A percentile compares a stretch with the other conserved stretches of the same genome.
Conservation (phyloP, 495 filamentous ascomycete species). For the Podospora pseudopauciseta region DNA sequence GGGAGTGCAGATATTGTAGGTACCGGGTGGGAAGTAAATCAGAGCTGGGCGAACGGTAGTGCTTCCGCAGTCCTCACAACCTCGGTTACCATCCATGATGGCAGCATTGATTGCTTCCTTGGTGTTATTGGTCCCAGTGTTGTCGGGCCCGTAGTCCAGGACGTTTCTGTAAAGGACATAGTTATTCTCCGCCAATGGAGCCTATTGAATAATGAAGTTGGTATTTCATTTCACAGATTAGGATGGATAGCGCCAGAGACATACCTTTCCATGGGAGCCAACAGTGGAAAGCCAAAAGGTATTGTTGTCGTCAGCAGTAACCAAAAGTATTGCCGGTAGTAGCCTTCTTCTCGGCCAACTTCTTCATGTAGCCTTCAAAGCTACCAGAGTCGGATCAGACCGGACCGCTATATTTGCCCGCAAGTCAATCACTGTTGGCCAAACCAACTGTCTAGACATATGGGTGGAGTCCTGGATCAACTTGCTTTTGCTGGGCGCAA, state of each 20-base stretch:
- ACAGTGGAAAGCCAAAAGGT: background rate
- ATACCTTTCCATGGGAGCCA: background rate
- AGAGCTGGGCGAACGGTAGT: slow-evolving; percentile 63
- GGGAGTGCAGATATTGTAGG: slow-evolving; percentile 59
- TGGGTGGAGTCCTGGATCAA: background rate
- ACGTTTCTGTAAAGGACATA: slow-evolving; percentile 12
- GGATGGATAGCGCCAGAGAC: too few species aligned
- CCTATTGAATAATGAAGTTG: background rate
- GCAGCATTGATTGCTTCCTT: slow-evolving; percentile 76
- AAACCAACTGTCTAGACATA: background rate
- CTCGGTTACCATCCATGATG: slow-evolving; percentile 66
- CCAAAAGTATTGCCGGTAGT: background rate
- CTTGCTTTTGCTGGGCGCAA: background rate
- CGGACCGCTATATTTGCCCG: background rate
- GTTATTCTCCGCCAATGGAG: background rate
- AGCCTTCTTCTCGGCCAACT: background rate
- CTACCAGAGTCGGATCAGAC: background rate
- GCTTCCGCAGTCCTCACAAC: slow-evolving; percentile 69
- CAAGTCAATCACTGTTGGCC: background rate
- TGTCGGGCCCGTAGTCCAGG: slow-evolving; percentile 8
- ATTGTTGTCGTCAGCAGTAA: background rate
- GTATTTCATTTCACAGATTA: background rate
- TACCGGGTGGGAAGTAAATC: slow-evolving; percentile 72
- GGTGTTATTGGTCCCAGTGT: slow-evolving; percentile 49
- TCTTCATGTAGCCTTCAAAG: background rate